phyloP scores from a whole-genome alignment of 345 rosid species.

The Pistacia vera region DNA sequence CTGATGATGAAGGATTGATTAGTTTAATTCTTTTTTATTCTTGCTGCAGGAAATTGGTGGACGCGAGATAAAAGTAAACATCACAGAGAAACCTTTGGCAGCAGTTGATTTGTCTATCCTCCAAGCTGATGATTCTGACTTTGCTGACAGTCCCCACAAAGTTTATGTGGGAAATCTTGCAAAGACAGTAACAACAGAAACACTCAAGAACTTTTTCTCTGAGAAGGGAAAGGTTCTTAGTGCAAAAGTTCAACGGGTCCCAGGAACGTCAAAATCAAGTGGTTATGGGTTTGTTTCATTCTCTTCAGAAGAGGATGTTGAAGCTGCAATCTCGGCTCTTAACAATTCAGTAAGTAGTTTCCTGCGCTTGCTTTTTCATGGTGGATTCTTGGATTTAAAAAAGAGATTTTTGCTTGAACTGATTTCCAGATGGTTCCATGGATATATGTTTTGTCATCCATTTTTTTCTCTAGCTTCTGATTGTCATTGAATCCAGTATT shows the following conservation, averaged over 20 bases:
- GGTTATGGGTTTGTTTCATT: slow-evolving; percentile 89
- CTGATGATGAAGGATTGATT: slow-evolving; percentile 2
- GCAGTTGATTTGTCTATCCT: slow-evolving; percentile 47
- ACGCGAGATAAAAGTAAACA: slow-evolving; percentile 80
- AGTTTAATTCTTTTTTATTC: not conserved
- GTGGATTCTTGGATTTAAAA: not conserved
- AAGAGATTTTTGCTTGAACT: not conserved
- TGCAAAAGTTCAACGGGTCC: slow-evolving; percentile 79
- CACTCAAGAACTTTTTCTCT: slow-evolving; percentile 61
- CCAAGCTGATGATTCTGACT: slow-evolving; percentile 72
- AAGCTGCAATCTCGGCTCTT: slow-evolving; percentile 67
- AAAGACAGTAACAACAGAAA: slow-evolving; percentile 70
- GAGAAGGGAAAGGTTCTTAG: slow-evolving; percentile 77
- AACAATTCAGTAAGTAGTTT: slow-evolving; percentile 71
- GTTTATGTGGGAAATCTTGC: slow-evolving; percentile 92
- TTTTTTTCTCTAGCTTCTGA: not conserved
- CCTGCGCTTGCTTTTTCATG: slow-evolving; percentile 1
- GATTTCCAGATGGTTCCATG: not conserved
- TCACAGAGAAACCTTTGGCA: slow-evolving; percentile 72
- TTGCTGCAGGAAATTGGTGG: slow-evolving; percentile 68
- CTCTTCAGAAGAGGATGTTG: slow-evolving; percentile 79
- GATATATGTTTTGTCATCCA: not conserved
- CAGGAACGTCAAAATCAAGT: slow-evolving; percentile 83
- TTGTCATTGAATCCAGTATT: not conserved
- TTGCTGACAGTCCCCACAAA: slow-evolving; percentile 68